These are phyloP conservation scores for Sclerotinia minor DNA, from an alignment of 2,329 filamentous ascomycete species.

Conservation along the genomic window DNA sequence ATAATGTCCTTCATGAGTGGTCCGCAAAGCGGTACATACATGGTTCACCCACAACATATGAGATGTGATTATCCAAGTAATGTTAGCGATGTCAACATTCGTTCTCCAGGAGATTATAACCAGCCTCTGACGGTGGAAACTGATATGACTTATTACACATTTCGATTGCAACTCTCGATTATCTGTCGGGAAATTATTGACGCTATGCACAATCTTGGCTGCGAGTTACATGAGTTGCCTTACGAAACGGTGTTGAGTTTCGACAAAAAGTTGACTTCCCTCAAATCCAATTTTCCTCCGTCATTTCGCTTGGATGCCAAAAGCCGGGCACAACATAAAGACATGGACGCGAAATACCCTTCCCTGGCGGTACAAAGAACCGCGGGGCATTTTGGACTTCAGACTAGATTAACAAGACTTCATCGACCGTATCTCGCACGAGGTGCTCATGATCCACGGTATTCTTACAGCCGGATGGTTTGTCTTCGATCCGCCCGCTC, in stretches of 20 bases:
- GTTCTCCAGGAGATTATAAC: slow-evolving; percentile 29
- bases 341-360: slow-evolving; percentile 21
- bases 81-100: slow-evolving; percentile 43
- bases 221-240: slow-evolving; percentile 32
- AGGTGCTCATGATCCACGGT: slow-evolving; percentile 38
- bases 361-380: slow-evolving; percentile 42
- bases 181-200: slow-evolving; percentile 45
- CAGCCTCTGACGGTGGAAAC: slow-evolving; percentile 33
- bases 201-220: slow-evolving; percentile 37
- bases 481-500: slow-evolving; percentile 42
- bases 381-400: slow-evolving; percentile 42
- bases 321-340: slow-evolving; percentile 16
- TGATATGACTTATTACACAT: slow-evolving; percentile 45
- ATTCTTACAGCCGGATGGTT: slow-evolving; percentile 42
- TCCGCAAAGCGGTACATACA: slow-evolving; percentile 43
- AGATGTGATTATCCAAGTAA: slow-evolving; percentile 44
- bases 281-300: slow-evolving; percentile 40
- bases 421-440: slow-evolving; percentile 44
- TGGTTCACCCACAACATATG: slow-evolving; percentile 45
- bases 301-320: slow-evolving; percentile 40
- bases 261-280: slow-evolving; percentile 41
- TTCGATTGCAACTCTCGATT: slow-evolving; percentile 42
- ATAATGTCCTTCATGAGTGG: slow-evolving; percentile 43
- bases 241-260: slow-evolving; percentile 42
- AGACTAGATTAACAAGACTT: slow-evolving; percentile 44